Evolutionary conservation across 352 stramenopile genomes (phyloP).

Genomic region (Plasmopara viticola): DNA sequence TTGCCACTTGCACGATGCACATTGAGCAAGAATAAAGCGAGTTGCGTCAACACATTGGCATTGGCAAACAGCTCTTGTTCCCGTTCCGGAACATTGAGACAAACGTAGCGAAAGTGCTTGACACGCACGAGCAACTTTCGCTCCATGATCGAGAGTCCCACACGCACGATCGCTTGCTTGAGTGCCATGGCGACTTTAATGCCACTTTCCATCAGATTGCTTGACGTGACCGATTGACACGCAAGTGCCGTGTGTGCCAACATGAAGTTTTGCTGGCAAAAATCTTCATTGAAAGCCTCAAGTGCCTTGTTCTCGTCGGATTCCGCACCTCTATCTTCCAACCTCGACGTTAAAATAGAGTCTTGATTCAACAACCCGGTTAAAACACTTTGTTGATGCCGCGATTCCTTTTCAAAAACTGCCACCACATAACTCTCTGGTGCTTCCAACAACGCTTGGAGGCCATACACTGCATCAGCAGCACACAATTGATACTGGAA

Average conservation of each 20-base stretch:
- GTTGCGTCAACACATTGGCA: conserved; percentile 89
- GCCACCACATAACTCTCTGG: conserved; percentile 58
- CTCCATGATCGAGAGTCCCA: conserved; percentile 93
- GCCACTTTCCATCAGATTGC: conserved; percentile 86
- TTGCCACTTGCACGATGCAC: conserved; percentile 94
- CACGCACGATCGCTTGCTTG: conserved; percentile 91
- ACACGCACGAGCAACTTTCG: conserved; percentile 91
- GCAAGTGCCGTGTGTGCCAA: conserved; percentile 64
- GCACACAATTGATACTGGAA: conserved; percentile 94
- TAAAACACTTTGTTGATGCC: conserved; percentile 40
- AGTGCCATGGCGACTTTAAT: conserved; percentile 94
- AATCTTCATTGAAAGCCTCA: conserved; percentile 33
- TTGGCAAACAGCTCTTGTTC: conserved; percentile 90
- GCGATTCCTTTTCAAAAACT: conserved; percentile 61
- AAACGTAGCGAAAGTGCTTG: conserved; percentile 97
- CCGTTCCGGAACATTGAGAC: conserved; percentile 80
- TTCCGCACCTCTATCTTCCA: conserved; percentile 22
- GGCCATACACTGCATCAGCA: conserved; percentile 92
- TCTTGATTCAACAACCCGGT: conserved; percentile 35
- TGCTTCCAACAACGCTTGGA: conserved; percentile 92
- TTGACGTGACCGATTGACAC: conserved; percentile 60
- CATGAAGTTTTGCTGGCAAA: conserved; percentile 79
- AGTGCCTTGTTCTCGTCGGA: conserved; percentile 7
- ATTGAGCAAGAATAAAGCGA: conserved; percentile 93
- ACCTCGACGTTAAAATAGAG: conserved; percentile 13